Percentiles rank a stretch among this genome's conserved stretches.
Conservation (phyloP, 805 yeast species). For the Teunomyces kruisii region DNA sequence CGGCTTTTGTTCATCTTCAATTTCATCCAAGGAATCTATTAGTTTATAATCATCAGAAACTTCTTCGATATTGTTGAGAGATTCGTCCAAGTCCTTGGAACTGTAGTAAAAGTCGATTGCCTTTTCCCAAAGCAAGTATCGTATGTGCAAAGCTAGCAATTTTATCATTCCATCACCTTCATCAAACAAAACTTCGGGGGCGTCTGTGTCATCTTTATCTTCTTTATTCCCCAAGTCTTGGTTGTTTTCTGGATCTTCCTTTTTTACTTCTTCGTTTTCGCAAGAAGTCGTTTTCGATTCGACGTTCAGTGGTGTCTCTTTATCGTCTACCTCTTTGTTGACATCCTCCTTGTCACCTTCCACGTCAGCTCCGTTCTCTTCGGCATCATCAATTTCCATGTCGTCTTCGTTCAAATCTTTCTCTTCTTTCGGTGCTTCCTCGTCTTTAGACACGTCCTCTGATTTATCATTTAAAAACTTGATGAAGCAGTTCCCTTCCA, state of each 20-base stretch:
- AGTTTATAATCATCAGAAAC: conserved; percentile 35
- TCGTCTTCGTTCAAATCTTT: conserved; percentile 6
- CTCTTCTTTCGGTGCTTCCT: conserved; percentile 1
- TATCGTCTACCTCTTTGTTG: conserved; percentile 10
- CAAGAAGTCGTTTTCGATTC: too few relatives aligned
- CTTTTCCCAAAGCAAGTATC: conserved; percentile 72
- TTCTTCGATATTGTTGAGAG: conserved; percentile 26
- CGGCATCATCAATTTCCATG: conserved; percentile 7
- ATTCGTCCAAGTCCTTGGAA: conserved; percentile 13
- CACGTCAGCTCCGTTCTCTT: neutral
- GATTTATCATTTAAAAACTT: conserved; percentile 15
- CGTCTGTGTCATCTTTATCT: conserved; percentile 15
- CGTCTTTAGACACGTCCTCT: neutral
- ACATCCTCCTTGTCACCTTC: conserved; percentile 9
- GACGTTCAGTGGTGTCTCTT: too few relatives aligned
- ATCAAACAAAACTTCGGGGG: conserved; percentile 29
- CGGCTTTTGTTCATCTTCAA: conserved; percentile 14
- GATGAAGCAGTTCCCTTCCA: conserved; percentile 38
- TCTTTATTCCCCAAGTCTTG: conserved; percentile 29
- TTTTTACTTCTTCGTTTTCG: conserved; percentile 19
- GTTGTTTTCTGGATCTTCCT: conserved; percentile 9
- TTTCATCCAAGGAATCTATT: conserved; percentile 31
- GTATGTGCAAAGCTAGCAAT: conserved; percentile 55
- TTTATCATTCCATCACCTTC: conserved; percentile 38
- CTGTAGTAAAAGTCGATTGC: conserved; percentile 52